phyloP scores from a whole-genome alignment of 2,329 filamentous ascomycete species.

The Nothopassalora personata region DNA sequence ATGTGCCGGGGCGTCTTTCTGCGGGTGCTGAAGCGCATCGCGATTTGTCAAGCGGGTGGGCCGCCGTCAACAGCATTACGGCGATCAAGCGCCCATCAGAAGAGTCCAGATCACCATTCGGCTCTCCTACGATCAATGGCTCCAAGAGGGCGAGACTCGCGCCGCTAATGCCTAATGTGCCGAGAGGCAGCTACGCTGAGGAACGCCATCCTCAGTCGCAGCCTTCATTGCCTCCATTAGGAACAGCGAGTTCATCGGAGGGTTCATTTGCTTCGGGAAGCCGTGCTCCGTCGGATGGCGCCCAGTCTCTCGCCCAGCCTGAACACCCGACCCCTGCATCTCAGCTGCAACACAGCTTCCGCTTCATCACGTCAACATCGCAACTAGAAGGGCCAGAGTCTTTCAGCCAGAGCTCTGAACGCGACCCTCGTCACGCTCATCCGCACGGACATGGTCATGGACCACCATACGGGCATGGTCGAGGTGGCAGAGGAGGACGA shows the following conservation, averaged over 20 bases:
- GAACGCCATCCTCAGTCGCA: slow-evolving; percentile 18
- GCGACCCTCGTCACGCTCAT: slow-evolving; percentile 3
- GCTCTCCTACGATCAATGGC: slow-evolving; percentile 32
- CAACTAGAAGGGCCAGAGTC: slow-evolving; percentile 27
- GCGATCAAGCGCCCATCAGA: slow-evolving; percentile 39
- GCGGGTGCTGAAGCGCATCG: slow-evolving; percentile 18
- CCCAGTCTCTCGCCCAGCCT: slow-evolving; percentile 25
- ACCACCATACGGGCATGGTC: slow-evolving; percentile 28
- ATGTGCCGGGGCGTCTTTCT: slow-evolving; percentile 17
- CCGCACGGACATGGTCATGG: slow-evolving; percentile 5
- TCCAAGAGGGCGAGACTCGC: slow-evolving; percentile 44
- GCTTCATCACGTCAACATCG: slow-evolving; percentile 31
- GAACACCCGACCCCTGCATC: slow-evolving; percentile 14
- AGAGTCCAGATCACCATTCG: slow-evolving; percentile 28
- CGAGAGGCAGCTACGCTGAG: slow-evolving; percentile 30
- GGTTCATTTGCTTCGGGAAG: slow-evolving; percentile 19
- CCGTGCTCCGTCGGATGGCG: slow-evolving; percentile 31
- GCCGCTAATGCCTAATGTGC: slow-evolving; percentile 33
- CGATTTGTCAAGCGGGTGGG: slow-evolving; percentile 36
- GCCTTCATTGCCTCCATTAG: slow-evolving; percentile 9
- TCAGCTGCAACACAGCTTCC: slow-evolving; percentile 23
- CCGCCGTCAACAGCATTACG: slow-evolving; percentile 40
- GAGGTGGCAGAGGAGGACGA: slow-evolving; percentile 23
- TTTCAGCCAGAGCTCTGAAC: slow-evolving; percentile 25
- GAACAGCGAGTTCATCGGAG: slow-evolving; percentile 10